phyloP scores from a whole-genome alignment of 2,329 filamentous ascomycete genomes.

The Curvularia eragrostidis region DNA sequence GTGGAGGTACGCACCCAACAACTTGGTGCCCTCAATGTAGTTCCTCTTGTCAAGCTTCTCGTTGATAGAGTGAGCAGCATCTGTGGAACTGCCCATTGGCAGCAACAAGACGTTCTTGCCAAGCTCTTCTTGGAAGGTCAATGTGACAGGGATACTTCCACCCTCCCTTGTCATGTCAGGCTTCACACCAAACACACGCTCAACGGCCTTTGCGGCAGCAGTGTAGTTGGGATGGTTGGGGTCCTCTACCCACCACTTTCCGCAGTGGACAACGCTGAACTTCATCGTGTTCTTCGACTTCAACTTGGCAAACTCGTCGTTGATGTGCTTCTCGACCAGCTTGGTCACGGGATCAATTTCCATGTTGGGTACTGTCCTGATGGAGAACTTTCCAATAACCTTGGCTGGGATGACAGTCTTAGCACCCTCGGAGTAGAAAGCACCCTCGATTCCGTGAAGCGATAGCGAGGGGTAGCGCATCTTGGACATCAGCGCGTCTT shows the following conservation, averaged over 20 bases:
- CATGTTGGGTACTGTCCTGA: constrained; percentile 97
- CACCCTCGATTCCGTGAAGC: constrained; percentile 92
- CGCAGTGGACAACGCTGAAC: constrained; percentile 82
- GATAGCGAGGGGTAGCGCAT: constrained; percentile 96
- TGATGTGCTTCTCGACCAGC: constrained; percentile 81
- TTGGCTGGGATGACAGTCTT: constrained; percentile 99
- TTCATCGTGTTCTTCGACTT: constrained; percentile 91
- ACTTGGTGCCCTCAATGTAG: constrained; percentile 97
- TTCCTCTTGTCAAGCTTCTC: constrained; percentile 97
- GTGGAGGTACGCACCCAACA: constrained; percentile 92
- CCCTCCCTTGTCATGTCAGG: constrained; percentile 97
- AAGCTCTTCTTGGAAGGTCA: constrained; percentile 96
- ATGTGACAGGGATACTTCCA: constrained; percentile 93
- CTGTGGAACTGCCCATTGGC: constrained; percentile 96
- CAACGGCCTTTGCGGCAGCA: constrained; percentile 92
- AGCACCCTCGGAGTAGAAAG: constrained; percentile 88
- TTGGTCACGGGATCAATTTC: constrained; percentile 88
- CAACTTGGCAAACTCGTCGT: constrained; percentile 84
- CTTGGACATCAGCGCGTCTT: constrained; percentile 89
- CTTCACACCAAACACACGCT: constrained; percentile 90
- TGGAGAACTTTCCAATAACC: constrained; percentile 97
- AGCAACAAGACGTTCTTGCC: constrained; percentile 96
- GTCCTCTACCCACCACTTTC: constrained; percentile 98
- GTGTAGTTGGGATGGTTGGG: constrained; percentile 99
- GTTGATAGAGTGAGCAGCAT: constrained; percentile 96